Evolutionary conservation across 2,329 filamentous ascomycete genomes (phyloP), one percentile per base, ranked within the genome.

Genomic region (Trichophyton schoenleinii): DNA sequence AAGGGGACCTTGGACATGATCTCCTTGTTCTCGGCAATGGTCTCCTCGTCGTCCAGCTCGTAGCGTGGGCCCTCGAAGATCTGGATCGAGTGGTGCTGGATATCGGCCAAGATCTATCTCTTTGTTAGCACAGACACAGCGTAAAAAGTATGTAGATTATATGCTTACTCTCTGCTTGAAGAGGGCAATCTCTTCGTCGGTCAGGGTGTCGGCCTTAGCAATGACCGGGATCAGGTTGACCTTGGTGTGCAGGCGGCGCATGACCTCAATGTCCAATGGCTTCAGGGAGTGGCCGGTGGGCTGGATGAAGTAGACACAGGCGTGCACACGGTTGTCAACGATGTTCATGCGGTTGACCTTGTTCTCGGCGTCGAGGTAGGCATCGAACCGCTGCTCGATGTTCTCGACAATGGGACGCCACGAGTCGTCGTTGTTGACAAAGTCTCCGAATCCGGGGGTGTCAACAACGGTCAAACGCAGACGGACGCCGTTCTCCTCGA

Each of bases 321-420:
- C 94, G 72, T 99, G 94, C 66, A 99, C 95, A 70, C 94, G 89
- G 83, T 97, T 99, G 80, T 99, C 94, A 65, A 99, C 88, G 76
- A 97, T 97, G 83, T 99, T 99, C 87, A 96, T 96, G 71, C 94
- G 90, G 83, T 99, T 99, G 75, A 99, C 91, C 85, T 97, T 99
- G 86, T 99, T 99, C 84, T 99, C 94, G 53, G 94, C 92, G 78
- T 99, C 94, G 63, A 99, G 83, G 77, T 97, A 99, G 60, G 94
- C 91, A 77, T 99, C 94, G 73, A 94, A 99, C 69, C 94, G 89
- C 83, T 96, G 91, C 82, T 99, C 94, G 71, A 99, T 97, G 82
- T 97, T 97, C 82, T 99, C 94, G 70, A 96, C 87, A 78, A 99
- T 99, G 62, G 94, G 94, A 72, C 94, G 86, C 94, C 94, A 99